A percentile compares a stretch with the other conserved stretches of the same genome.
Conservation (phyloP, 2,329 filamentous ascomycete species). For the Chaetomiaceae sp. region DNA sequence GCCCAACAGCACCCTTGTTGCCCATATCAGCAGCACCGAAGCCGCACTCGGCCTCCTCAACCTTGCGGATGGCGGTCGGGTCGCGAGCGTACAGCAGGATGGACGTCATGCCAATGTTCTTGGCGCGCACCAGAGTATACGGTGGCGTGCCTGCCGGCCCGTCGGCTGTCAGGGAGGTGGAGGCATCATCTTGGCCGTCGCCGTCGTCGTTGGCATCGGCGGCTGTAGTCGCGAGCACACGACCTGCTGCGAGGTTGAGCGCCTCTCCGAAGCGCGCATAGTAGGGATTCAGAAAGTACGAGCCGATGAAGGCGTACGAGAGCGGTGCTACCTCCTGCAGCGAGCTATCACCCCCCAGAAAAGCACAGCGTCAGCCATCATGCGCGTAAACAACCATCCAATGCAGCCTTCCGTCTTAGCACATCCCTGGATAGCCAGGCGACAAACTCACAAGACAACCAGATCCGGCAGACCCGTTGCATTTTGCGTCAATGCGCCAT, state of each 20-base stretch:
- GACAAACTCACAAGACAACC: slow-evolving; percentile 54
- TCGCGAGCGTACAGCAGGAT: slow-evolving; percentile 77
- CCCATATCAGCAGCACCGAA: slow-evolving; percentile 85
- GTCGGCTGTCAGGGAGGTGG: slow-evolving; percentile 14
- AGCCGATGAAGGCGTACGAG: slow-evolving; percentile 76
- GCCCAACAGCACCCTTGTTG: slow-evolving; percentile 87
- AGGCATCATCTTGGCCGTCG: slow-evolving; percentile 10
- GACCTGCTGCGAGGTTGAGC: slow-evolving; percentile 60
- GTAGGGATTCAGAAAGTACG: slow-evolving; percentile 70
- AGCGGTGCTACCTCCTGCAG: slow-evolving; percentile 89
- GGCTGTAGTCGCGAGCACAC: slow-evolving; percentile 23
- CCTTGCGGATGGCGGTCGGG: slow-evolving; percentile 50
- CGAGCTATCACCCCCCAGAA: slow-evolving; percentile 44
- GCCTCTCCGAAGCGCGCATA: slow-evolving; percentile 65
- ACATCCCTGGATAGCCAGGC: too few relatives aligned
- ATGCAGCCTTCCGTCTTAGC: too few relatives aligned
- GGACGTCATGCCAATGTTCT: slow-evolving; percentile 83
- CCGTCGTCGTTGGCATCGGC: slow-evolving; percentile 19
- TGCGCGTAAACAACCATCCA: not conserved
- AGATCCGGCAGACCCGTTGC: slow-evolving; percentile 44
- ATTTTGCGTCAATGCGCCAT: slow-evolving; percentile 49
- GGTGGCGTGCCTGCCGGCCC: slow-evolving; percentile 24
- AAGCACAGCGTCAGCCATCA: not conserved
- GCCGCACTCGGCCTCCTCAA: slow-evolving; percentile 77
- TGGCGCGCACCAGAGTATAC: slow-evolving; percentile 64